phyloP scores from a whole-genome alignment of 2,329 filamentous ascomycete species.

The Scedosporium dehoogii region DNA sequence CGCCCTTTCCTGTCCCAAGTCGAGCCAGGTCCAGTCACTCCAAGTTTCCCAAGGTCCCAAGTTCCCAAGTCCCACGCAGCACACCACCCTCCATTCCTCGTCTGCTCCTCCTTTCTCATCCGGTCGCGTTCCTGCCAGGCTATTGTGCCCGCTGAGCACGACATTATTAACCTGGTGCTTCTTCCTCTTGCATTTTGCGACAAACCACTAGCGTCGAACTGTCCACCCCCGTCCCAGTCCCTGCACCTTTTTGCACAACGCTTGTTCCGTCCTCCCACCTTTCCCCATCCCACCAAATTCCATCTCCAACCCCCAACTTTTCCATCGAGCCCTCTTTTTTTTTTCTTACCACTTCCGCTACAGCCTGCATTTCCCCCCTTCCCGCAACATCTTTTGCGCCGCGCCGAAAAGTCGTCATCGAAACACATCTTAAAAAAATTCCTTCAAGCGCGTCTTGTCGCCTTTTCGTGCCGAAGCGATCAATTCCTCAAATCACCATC shows the following conservation, averaged over 20 bases:
- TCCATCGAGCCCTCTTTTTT: slow-evolving; percentile 1
- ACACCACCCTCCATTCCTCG: neutral
- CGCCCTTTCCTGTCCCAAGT: neutral
- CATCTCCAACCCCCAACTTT: slow-evolving; percentile 7
- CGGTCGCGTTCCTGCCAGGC: slow-evolving; percentile 1
- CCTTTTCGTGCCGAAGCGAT: neutral
- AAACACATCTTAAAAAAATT: slow-evolving; percentile 1
- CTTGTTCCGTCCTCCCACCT: slow-evolving; percentile 4
- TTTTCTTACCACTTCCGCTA: neutral
- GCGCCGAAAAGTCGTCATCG: slow-evolving; percentile 1
- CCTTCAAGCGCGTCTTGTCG: neutral
- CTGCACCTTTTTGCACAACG: slow-evolving; percentile 5
- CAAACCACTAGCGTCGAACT: neutral
- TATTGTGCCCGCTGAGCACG: slow-evolving; percentile 5
- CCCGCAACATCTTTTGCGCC: slow-evolving; percentile 5
- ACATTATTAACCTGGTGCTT: slow-evolving; percentile 6
- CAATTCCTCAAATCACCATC: neutral
- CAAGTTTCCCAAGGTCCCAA: neutral
- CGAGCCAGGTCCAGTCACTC: neutral
- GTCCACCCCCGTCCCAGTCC: neutral
- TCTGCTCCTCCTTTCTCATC: neutral
- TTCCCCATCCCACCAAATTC: slow-evolving; percentile 3
- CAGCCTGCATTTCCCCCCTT: slow-evolving; percentile 3
- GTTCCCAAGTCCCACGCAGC: neutral
- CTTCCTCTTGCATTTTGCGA: slow-evolving; percentile 2